Evolutionary conservation across 2,329 filamentous ascomycete species (phyloP).

Genomic region (Alternaria sp.): DNA sequence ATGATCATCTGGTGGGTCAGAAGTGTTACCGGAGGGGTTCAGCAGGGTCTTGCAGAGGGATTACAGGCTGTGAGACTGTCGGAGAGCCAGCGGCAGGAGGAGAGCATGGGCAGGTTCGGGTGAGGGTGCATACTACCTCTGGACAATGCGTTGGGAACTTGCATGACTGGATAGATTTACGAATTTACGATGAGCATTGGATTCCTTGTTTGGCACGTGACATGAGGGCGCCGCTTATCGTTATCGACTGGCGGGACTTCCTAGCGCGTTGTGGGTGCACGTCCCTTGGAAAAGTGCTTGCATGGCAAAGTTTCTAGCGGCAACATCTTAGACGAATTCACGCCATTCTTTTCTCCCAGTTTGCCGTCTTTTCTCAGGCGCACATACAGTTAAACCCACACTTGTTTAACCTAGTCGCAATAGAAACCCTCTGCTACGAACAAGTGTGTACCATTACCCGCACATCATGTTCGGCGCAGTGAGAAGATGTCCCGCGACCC

Average conservation of each 20-base stretch:
- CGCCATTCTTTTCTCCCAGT: constrained; percentile 25
- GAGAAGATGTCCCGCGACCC: constrained; percentile 52
- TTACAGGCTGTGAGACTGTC: constrained; percentile 56
- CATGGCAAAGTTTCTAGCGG: constrained; percentile 28
- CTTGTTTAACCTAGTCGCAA: constrained; percentile 22
- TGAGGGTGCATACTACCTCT: neutral
- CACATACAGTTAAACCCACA: constrained; percentile 7
- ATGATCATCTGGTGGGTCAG: constrained; percentile 68
- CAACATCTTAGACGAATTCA: constrained; percentile 15
- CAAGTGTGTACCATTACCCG: constrained; percentile 21
- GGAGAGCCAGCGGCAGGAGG: constrained; percentile 6
- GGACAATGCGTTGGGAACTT: constrained; percentile 6
- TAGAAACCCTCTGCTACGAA: constrained; percentile 23
- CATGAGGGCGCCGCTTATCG: constrained; percentile 10
- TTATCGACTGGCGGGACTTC: constrained; percentile 28
- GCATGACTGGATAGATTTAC: constrained; percentile 1
- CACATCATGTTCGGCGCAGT: constrained; percentile 56
- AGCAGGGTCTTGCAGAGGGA: constrained; percentile 68
- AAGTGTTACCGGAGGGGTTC: constrained; percentile 71
- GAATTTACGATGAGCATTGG: constrained; percentile 1
- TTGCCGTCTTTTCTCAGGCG: constrained; percentile 26
- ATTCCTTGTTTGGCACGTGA: constrained; percentile 6
- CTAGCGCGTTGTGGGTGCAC: constrained; percentile 28
- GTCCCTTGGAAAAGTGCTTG: constrained; percentile 38
- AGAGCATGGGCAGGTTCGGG: constrained; percentile 16